Base-by-base conservation (phyloP, 2,329 filamentous ascomycete species). In the Coccinonectria pachysandricola region DNA sequence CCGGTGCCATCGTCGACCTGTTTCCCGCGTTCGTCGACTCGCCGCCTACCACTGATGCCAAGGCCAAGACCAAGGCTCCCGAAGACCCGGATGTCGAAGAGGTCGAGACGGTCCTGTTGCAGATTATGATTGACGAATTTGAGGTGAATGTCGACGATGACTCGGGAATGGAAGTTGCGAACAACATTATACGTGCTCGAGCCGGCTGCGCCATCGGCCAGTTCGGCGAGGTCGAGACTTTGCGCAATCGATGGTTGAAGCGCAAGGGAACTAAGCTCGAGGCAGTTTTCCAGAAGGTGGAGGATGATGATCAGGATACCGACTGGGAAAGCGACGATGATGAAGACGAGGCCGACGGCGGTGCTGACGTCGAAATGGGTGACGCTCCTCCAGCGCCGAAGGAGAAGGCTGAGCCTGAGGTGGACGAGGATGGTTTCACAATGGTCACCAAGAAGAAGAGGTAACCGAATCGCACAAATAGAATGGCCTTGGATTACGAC, bases 61-160 rank as follows among this genome's bases (percentile, higher is more conserved):
- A 17, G 23, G 46, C 38, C 24, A 42, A 37, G 26, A 42, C 35
- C 34, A 48, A 34, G 39, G 49, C 35, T 29, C 34, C 40, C 12
- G 59, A 64, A 12, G 68, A 74, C 40, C 65, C 82, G 8, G 81
- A 94, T 42, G 61, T 70, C 11, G 75, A 79, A 37, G 85, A 95
- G 43, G 63, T 95, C 21, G 88, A 96, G 61, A 70, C 79, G 20
- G 75, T 92, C 26, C 64, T 96, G 24, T 64, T 94, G 23, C 83
- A 95, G 47, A 77, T 94, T 35, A 91, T 96, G 79, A 71, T 81
- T 36, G 91, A 96, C 59, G 91, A 98, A 57, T 98, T 96, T 48
- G 86, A 94, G 46, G 80, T 91, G 29, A 79, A 83, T 30, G 73
- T 95, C 15, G 91, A 96, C 47, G 91, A 98, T 54, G 87, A 86